Base-by-base conservation (phyloP, 441 rosid species). In the Syzygium malaccense region DNA sequence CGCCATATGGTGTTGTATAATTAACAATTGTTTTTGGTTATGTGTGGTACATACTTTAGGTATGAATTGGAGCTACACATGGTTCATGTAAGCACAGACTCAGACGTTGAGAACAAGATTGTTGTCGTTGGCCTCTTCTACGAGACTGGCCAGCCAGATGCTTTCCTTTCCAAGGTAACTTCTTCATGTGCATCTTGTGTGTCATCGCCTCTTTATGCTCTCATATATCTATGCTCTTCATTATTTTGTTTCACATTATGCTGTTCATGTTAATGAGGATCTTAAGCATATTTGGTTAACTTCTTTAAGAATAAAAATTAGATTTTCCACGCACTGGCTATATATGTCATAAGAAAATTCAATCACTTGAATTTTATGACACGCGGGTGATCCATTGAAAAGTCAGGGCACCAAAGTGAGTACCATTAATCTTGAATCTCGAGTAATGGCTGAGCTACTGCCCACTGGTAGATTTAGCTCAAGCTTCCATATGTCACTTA, bases 141-240 rank as follows among this genome's bases (percentile, higher is more conserved):
- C 55, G 23, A 41, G 66, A 13, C 13, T n/a, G 45, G 87, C 9
- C 54, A 32, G 1, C 11, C 79, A 18, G 51, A 60, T 53, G 75
- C 54, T 60, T 28, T 86, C 87, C 62, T 60, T 48, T 60, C 79
- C 41, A 60, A 60, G 87, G 56, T 86, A 60, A 30, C 23, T 56
- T 51, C 57, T 19, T 37, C 45, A 64, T 17, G 41, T 17, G 37
- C 98, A 96, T 89, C 92, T 95, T 94, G 94, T 30, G 41, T 66
- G 78, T 66, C 8, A 4, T 30, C 78, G 23, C 23, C 37, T 64
- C 9, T n/a, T 14, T 62, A 14, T 62, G 18, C 18, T 14, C 68
- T n/a, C 8, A 2, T 14, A 62, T 30, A 62, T n/a, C 17, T 30
- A 17, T 64, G 12, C 37, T 64, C 11, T 64, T 30, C 75, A 64